Base-by-base conservation (phyloP, 176 grass and related monocot genomes). In the Oryza glumipatula region DNA sequence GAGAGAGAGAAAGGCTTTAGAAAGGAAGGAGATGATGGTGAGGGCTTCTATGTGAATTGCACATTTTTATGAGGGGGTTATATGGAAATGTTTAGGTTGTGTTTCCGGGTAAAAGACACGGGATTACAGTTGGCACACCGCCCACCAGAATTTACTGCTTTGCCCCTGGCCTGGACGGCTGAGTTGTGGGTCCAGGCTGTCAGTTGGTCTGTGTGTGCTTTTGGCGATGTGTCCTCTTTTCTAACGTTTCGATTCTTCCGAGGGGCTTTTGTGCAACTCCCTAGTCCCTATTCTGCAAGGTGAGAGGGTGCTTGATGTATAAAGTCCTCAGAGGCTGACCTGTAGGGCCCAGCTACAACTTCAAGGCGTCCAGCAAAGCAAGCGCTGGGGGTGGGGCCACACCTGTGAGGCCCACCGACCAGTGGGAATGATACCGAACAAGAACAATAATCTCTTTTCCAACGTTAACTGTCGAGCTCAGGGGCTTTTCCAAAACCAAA, bases 221-320 rank as follows among this genome's bases (percentile, higher is more conserved):
- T 36, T 36, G 35, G 35, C 35, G 35, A 36, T 0, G 11, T 54
- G 51, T 54, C 16, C 16, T 17, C 51, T 54, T 16, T 19, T 16
- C 51, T 78, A 17, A 78, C 58, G 58, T 65, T 61, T 65, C 56
- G 76, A 78, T 64, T 65, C n/a, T 78, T 78, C 13, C 3, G 6
- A 44, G 58, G 76, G 76, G 58, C 38, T 65, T 45, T 78, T 45
- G 12, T 78, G 58, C 56, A 78, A 28, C 2, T n/a, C 30, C 30
- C 30, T 32, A 32, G 30, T 32, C 30, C 30, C 30, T 32, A 32
- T 32, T 32, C 30, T 32, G 30, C 30, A 32, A 32, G 30, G 30
- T 32, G 30, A 32, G 30, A 32, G 41, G 41, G 41, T 43, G 41
- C 51, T 19, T 54, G 4, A 19, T 56, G 16, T 56, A 56, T 8